Percentiles rank a stretch among this genome's conserved stretches.
phyloP scores from a whole-genome alignment of 2,329 filamentous ascomycete genomes.

The Aspergillus alliaceus region DNA sequence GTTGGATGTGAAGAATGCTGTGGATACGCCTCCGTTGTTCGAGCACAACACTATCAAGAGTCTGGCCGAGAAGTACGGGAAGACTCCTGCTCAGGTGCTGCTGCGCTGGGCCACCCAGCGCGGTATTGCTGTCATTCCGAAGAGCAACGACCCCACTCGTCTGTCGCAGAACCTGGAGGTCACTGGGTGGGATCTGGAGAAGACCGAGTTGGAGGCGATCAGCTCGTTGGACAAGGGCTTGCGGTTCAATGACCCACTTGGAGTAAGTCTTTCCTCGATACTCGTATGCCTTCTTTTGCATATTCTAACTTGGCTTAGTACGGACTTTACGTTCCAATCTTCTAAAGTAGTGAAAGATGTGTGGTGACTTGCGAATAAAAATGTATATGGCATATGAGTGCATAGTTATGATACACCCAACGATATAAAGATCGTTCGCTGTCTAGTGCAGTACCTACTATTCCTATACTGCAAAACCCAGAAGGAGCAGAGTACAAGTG shows the following conservation, averaged over 20 bases:
- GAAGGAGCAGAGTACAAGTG: too few relatives aligned
- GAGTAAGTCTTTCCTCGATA: slow-evolving; percentile 51
- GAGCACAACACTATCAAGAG: slow-evolving; percentile 64
- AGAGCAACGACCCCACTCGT: slow-evolving; percentile 54
- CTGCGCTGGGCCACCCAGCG: slow-evolving; percentile 86
- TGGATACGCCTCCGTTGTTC: slow-evolving; percentile 67
- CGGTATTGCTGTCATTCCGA: slow-evolving; percentile 77
- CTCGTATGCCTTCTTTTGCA: background rate
- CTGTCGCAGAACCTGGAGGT: slow-evolving; percentile 69
- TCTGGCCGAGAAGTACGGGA: slow-evolving; percentile 68
- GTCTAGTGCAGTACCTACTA: too few relatives aligned
- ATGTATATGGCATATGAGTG: background rate
- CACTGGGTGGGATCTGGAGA: slow-evolving; percentile 63
- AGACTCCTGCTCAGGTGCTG: slow-evolving; percentile 76
- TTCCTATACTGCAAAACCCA: too few relatives aligned
- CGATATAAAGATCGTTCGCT: too few relatives aligned
- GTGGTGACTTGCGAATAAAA: background rate
- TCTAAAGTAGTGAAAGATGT: slow-evolving; percentile 38
- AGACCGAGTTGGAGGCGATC: slow-evolving; percentile 68
- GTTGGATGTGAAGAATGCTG: slow-evolving; percentile 69
- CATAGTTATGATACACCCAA: background rate
- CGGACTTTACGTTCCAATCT: slow-evolving; percentile 52
- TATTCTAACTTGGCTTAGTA: slow-evolving; percentile 42
- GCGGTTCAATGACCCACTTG: slow-evolving; percentile 75
- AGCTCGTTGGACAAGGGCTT: slow-evolving; percentile 63